Percentiles rank a stretch among this genome's conserved stretches.
These are phyloP conservation scores for Ceratobasidium sp. DNA, from an alignment of 1,284 basidiomycete genomes.

Conservation along the genomic window DNA sequence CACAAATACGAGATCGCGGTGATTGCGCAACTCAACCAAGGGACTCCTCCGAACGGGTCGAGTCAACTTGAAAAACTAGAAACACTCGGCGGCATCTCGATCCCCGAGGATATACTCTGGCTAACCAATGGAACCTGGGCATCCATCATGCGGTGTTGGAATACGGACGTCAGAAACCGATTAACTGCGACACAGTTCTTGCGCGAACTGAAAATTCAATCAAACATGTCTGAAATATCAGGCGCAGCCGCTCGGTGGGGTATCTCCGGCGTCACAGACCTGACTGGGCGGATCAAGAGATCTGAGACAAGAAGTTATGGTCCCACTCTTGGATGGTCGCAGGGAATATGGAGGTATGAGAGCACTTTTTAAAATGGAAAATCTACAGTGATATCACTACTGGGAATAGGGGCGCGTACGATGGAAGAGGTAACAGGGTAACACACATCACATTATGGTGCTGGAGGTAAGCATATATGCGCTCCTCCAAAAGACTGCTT, in stretches of 20 bases:
- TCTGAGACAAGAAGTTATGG: slow-evolving; percentile 6
- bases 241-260: not conserved
- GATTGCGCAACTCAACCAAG: slow-evolving; percentile 4
- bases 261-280: slow-evolving; percentile 7
- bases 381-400: too few relatives aligned
- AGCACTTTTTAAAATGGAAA: too few relatives aligned
- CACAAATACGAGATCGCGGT: slow-evolving; percentile 13
- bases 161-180: not conserved
- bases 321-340: slow-evolving; percentile 29
- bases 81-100: not conserved
- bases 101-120: slow-evolving; percentile 9
- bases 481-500: too few relatives aligned
- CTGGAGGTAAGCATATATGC: slow-evolving; percentile 19
- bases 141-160: slow-evolving; percentile 28
- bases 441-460: slow-evolving; percentile 28
- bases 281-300: slow-evolving; percentile 22
- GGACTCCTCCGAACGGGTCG: not conserved
- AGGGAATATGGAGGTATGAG: slow-evolving; percentile 37
- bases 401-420: slow-evolving; percentile 15
- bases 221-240: not conserved
- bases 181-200: slow-evolving; percentile 12
- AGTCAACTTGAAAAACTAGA: not conserved
- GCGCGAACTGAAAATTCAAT: not conserved
- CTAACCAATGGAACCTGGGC: slow-evolving; percentile 24
- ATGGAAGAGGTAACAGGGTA: not conserved